A percentile compares a stretch with the other conserved stretches of the same genome.
phyloP scores from a whole-genome alignment of 768 basidiomycete genomes.

The Fistulinella prunicolor region DNA sequence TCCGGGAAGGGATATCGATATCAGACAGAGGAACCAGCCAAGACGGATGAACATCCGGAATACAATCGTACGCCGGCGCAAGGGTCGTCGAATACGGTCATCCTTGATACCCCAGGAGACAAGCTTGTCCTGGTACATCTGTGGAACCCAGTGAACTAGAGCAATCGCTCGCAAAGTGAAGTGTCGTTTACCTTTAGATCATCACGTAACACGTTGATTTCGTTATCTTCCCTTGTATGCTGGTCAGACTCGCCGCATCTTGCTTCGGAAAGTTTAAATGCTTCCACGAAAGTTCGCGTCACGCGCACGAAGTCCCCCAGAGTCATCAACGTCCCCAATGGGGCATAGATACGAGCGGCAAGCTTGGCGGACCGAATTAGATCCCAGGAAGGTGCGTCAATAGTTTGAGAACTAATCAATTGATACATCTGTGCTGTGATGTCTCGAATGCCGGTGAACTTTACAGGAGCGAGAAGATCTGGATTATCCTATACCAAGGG shows the following conservation, averaged over 20 bases:
- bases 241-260: slow-evolving; percentile 25
- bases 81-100: slow-evolving; percentile 72
- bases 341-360: slow-evolving; percentile 78
- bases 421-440: slow-evolving; percentile 63
- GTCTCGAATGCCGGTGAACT: slow-evolving; percentile 56
- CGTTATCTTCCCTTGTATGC: slow-evolving; percentile 24
- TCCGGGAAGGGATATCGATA: slow-evolving; percentile 69
- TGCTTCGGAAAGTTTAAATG: slow-evolving; percentile 52
- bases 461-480: slow-evolving; percentile 65
- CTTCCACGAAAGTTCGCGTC: slow-evolving; percentile 71
- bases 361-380: slow-evolving; percentile 71
- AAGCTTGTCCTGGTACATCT: slow-evolving; percentile 77
- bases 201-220: slow-evolving; percentile 36
- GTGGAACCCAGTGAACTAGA: slow-evolving; percentile 5
- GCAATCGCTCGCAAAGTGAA: background rate
- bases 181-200: slow-evolving; percentile 57
- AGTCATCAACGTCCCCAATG: slow-evolving; percentile 82
- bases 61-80: slow-evolving; percentile 52
- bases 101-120: slow-evolving; percentile 73
- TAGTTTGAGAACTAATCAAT: slow-evolving; percentile 70
- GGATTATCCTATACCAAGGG: slow-evolving; percentile 54
- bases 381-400: slow-evolving; percentile 85
- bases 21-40: slow-evolving; percentile 58
- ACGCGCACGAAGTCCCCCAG: slow-evolving; percentile 83
- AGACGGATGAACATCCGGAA: slow-evolving; percentile 66